Conservation (phyloP, 495 filamentous ascomycete species). For the Hypoxylon rickii region DNA sequence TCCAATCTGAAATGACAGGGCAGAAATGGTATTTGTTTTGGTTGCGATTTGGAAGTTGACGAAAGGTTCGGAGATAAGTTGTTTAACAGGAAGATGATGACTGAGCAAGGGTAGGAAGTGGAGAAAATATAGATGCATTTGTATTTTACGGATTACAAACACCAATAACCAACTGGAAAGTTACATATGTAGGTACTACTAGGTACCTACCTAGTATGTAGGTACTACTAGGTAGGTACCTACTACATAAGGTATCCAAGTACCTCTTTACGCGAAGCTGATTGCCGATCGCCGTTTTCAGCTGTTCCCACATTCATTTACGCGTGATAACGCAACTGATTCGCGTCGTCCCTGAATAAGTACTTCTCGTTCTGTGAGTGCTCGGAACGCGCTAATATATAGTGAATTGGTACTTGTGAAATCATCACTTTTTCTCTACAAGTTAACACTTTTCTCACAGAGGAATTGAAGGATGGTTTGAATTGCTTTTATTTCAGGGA, state of each 20-base stretch:
- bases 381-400: slow-evolving; percentile 29
- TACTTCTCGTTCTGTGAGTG: no score
- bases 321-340: slow-evolving; percentile 40
- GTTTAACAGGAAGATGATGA: neutral
- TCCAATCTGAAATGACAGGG: neutral
- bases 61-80: slow-evolving; percentile 14
- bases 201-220: neutral
- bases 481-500: neutral
- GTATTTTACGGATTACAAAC: neutral
- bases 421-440: slow-evolving; percentile 20
- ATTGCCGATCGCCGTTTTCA: slow-evolving; percentile 16
- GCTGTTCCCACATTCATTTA: slow-evolving; percentile 29
- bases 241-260: neutral
- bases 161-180: neutral
- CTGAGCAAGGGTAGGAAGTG: slow-evolving; percentile 1
- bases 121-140: no score
- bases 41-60: neutral
- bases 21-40: slow-evolving; percentile 19
- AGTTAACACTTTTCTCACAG: slow-evolving; percentile 1
- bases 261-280: slow-evolving; percentile 4
- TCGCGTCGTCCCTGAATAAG: slow-evolving; percentile 37
- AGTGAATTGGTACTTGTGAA: slow-evolving; percentile 20
- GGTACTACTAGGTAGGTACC: neutral
- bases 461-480: no score
- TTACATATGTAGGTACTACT: neutral